These are phyloP conservation scores for Strobilomyces dryophilus DNA, from an alignment of 768 basidiomycete species.

Conservation along the genomic window DNA sequence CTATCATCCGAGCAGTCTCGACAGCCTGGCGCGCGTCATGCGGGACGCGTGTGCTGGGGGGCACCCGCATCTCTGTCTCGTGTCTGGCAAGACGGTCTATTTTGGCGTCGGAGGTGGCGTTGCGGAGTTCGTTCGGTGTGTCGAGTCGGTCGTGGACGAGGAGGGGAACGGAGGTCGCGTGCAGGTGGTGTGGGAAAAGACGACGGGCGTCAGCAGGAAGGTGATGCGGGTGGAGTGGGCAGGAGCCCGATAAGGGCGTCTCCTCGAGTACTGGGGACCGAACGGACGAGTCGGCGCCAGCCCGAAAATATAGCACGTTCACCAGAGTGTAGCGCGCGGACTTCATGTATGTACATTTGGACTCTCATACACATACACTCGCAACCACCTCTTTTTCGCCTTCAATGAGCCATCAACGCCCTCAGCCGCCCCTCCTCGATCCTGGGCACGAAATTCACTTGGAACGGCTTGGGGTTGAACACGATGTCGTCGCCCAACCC, in stretches of 20 bases:
- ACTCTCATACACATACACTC: too few species aligned
- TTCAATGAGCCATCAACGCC: too few species aligned
- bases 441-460: too few species aligned
- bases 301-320: too few species aligned
- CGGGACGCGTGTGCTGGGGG: slow-evolving; percentile 31
- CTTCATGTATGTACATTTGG: too few species aligned
- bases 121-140: slow-evolving; percentile 59
- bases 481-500: too few species aligned
- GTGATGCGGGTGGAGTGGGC: slow-evolving; percentile 64
- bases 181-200: slow-evolving; percentile 61
- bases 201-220: slow-evolving; percentile 65
- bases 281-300: too few species aligned
- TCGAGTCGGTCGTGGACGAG: slow-evolving; percentile 25
- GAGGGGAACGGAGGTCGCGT: slow-evolving; percentile 36
- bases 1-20: slow-evolving; percentile 65
- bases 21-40: slow-evolving; percentile 54
- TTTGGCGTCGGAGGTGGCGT: slow-evolving; percentile 95
- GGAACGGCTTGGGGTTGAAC: too few species aligned
- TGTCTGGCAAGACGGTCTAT: slow-evolving; percentile 89
- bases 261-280: too few species aligned
- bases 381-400: too few species aligned
- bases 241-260: background rate
- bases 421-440: too few species aligned
- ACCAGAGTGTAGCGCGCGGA: too few species aligned
- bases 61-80: slow-evolving; percentile 50